Conservation (phyloP, 495 filamentous ascomycete genomes). For the Viridothelium virens region DNA sequence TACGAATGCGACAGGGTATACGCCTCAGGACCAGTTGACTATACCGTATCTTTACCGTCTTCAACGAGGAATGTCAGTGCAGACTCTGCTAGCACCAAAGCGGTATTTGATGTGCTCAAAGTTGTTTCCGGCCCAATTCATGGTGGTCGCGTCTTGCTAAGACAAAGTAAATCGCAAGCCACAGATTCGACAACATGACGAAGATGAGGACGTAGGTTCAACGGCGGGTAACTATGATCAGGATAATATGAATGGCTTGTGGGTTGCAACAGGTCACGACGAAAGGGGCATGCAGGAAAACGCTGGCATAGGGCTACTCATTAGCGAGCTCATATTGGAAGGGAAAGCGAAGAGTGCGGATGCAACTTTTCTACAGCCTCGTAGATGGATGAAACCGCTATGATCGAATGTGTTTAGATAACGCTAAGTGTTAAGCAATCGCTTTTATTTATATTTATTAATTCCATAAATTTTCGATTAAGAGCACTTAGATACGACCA, state of each 20-base stretch:
- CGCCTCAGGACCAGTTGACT: not conserved
- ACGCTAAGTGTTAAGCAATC: too few relatives aligned
- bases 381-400: not conserved
- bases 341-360: not conserved
- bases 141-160: not conserved
- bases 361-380: not conserved
- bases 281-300: not conserved
- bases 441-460: too few relatives aligned
- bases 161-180: not conserved
- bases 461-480: too few relatives aligned
- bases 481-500: not conserved
- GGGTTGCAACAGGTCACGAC: not conserved
- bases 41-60: not conserved
- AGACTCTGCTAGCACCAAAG: not conserved
- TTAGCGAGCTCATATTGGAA: not conserved
- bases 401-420: not conserved
- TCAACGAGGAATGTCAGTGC: not conserved
- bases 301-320: not conserved
- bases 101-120: not conserved
- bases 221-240: not conserved
- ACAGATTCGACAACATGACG: not conserved
- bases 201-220: not conserved
- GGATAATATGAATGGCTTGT: not conserved
- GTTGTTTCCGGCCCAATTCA: not conserved
- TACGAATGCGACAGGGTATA: too few relatives aligned